A percentile compares a stretch with the other conserved stretches of the same genome.
Evolutionary conservation across 169 alveolate genomes (phyloP).

Genomic region (Perkinsus marinus): DNA sequence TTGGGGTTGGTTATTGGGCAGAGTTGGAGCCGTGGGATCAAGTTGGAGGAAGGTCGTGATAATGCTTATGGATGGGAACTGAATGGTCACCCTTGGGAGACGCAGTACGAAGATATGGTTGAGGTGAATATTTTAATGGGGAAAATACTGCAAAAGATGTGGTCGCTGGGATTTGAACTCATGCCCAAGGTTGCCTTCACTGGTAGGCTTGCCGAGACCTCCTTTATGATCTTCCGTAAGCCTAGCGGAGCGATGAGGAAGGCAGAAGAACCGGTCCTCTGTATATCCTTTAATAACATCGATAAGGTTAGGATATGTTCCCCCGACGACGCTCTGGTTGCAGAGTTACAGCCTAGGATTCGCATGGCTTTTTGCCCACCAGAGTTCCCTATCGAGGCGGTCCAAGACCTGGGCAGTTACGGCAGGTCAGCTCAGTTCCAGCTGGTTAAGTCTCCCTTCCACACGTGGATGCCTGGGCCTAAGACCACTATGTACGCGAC

Average conservation of each 20-base stretch:
- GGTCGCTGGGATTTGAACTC: neutral
- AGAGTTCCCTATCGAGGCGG: neutral
- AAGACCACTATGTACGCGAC: neutral
- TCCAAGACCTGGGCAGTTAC: neutral
- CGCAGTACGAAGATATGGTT: neutral
- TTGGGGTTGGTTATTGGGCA: neutral
- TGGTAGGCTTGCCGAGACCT: neutral
- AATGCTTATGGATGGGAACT: neutral
- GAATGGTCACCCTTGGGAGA: neutral
- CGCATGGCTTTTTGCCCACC: neutral
- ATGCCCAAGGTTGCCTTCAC: neutral
- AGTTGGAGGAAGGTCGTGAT: neutral
- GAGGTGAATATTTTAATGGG: neutral
- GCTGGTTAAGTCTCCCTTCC: neutral
- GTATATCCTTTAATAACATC: neutral
- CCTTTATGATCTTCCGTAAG: neutral
- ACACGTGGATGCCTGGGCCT: neutral
- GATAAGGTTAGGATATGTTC: neutral
- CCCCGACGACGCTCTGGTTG: neutral
- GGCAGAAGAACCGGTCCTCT: neutral
- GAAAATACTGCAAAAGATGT: neutral
- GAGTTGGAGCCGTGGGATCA: neutral
- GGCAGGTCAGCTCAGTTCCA: neutral
- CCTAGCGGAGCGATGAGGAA: neutral
- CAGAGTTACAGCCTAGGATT: neutral